Conservation (phyloP, 306 rosid genomes). For the Luffa acutangula region DNA sequence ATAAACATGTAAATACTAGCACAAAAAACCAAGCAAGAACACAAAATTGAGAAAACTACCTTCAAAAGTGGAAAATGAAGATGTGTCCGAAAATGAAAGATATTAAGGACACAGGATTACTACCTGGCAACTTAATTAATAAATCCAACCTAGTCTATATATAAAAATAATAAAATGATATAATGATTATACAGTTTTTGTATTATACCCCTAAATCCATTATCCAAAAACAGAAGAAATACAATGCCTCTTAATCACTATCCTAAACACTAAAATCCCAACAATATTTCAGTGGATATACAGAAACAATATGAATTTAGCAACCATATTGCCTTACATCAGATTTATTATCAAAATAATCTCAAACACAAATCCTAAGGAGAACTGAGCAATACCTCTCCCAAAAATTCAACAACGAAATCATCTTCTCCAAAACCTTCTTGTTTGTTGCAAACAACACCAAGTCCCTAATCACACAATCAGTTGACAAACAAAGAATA, state of each 20-base stretch:
- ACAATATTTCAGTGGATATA: background rate
- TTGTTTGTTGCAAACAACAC: slow-evolving; percentile 90
- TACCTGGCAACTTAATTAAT: background rate
- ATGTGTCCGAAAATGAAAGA: background rate
- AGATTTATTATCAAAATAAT: background rate
- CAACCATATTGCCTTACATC: background rate
- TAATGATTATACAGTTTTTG: background rate
- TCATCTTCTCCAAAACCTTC: slow-evolving; percentile 78
- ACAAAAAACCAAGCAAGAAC: background rate
- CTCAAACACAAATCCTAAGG: background rate
- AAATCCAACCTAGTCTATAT: background rate
- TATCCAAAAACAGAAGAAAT: background rate
- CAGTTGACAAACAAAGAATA: slow-evolving; percentile 15
- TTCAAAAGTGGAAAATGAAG: background rate
- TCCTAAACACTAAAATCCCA: background rate
- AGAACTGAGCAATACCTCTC: slow-evolving; percentile 63
- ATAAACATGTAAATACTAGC: background rate
- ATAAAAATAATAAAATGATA: background rate
- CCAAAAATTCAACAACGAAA: slow-evolving; percentile 94
- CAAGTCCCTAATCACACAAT: slow-evolving; percentile 69
- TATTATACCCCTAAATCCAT: background rate
- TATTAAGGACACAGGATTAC: background rate
- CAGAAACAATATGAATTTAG: background rate
- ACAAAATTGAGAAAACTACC: background rate
- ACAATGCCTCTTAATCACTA: background rate